phyloP scores from a whole-genome alignment of 2,329 filamentous ascomycete species.

The Fusarium marasasianum region DNA sequence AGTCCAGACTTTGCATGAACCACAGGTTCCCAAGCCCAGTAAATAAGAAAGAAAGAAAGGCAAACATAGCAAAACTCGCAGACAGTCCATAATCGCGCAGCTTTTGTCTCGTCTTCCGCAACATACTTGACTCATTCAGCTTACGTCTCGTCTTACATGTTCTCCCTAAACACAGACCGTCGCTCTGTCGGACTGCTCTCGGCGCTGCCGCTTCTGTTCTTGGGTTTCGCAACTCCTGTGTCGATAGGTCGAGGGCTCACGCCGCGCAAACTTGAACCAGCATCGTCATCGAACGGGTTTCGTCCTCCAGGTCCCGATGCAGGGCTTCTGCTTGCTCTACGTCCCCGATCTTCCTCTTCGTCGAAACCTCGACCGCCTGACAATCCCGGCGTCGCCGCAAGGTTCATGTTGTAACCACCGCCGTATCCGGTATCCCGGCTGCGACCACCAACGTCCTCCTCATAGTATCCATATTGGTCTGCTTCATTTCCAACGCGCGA shows the following conservation, averaged over 20 bases:
- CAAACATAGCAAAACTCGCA: not conserved
- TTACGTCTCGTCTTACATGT: conserved; percentile 59
- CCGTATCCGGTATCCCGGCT: conserved; percentile 47
- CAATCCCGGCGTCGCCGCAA: conserved; percentile 50
- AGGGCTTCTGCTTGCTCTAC: conserved; percentile 56
- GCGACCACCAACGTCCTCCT: conserved; percentile 61
- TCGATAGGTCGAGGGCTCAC: conserved; percentile 81
- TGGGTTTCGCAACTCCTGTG: conserved; percentile 49
- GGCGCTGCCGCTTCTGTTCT: conserved; percentile 46
- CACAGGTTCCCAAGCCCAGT: not conserved
- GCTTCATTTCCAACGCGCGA: conserved; percentile 79
- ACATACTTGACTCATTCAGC: not conserved
- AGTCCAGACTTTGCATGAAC: conserved; percentile 7
- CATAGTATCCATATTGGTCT: conserved; percentile 75
- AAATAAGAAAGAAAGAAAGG: not conserved
- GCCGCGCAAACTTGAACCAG: conserved; percentile 72
- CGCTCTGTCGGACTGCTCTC: conserved; percentile 72
- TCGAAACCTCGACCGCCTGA: conserved; percentile 35
- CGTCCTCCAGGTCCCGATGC: conserved; percentile 44
- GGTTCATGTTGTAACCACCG: conserved; percentile 60
- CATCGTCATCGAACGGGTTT: conserved; percentile 79
- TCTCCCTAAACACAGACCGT: conserved; percentile 75
- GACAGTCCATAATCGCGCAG: conserved; percentile 10
- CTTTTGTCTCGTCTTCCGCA: conserved; percentile 2
- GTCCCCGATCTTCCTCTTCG: conserved; percentile 51